Percentiles rank a stretch among this genome's conserved stretches.
phyloP scores from a whole-genome alignment of 805 yeast genomes.

The Candida ficus region DNA sequence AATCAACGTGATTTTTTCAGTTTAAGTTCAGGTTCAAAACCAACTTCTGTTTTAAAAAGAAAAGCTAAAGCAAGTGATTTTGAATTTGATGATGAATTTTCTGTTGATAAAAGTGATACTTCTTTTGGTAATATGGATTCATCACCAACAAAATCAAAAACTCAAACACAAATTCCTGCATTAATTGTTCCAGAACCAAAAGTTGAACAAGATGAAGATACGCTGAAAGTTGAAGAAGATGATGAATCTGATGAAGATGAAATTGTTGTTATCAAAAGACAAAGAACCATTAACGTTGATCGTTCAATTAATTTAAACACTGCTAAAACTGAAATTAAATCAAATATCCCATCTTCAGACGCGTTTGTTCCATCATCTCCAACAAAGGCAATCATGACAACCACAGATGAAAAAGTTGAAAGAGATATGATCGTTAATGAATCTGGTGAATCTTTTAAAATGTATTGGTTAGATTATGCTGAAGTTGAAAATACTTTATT shows the following conservation, averaged over 20 bases:
- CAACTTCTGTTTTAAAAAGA: conserved; percentile 21
- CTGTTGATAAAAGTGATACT: conserved; percentile 21
- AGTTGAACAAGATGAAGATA: neutral
- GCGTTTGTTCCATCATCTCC: conserved; percentile 17
- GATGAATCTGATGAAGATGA: conserved; percentile 53
- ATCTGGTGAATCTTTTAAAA: conserved; percentile 43
- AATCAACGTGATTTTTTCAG: conserved; percentile 16
- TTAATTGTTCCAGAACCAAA: neutral
- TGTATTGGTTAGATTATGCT: conserved; percentile 88
- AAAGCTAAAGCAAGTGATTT: conserved; percentile 13
- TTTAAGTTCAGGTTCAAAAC: conserved; percentile 24
- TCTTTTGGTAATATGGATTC: conserved; percentile 28
- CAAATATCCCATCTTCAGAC: conserved; percentile 6
- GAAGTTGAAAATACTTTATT: conserved; percentile 68
- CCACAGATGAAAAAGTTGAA: conserved; percentile 15
- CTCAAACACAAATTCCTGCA: conserved; percentile 9
- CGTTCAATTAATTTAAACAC: conserved; percentile 37
- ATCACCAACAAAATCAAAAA: conserved; percentile 34
- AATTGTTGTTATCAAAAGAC: conserved; percentile 48
- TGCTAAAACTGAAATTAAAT: conserved; percentile 13
- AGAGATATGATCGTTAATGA: conserved; percentile 21
- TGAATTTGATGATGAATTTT: conserved; percentile 28
- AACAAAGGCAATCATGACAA: conserved; percentile 5
- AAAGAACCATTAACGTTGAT: conserved; percentile 38
- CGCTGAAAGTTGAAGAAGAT: conserved; percentile 35